Conservation (phyloP, 805 yeast genomes). For the Candida methanosorbosa region DNA sequence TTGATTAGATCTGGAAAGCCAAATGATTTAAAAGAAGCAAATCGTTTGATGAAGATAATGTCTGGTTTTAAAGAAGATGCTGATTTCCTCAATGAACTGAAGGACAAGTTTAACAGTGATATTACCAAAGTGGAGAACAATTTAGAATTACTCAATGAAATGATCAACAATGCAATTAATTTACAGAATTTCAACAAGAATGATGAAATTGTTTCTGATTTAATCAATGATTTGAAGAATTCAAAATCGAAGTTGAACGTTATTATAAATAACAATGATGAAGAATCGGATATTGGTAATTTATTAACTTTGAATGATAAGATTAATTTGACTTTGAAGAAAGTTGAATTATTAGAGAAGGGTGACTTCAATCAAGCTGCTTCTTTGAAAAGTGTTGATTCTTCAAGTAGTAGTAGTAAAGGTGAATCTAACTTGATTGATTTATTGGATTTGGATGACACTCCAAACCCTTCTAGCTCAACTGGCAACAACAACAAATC, state of each 20-base stretch:
- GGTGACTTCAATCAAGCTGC: conserved; percentile 54
- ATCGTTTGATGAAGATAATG: conserved; percentile 94
- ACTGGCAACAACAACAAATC: conserved; percentile 1
- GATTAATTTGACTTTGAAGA: conserved; percentile 59
- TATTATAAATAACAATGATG: conserved; percentile 65
- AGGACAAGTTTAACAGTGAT: conserved; percentile 75
- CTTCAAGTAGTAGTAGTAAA: conserved; percentile 15
- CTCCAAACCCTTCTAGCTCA: conserved; percentile 10
- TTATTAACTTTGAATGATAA: conserved; percentile 66
- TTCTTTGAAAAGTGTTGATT: conserved; percentile 23
- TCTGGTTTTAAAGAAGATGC: conserved; percentile 93
- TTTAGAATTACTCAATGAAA: conserved; percentile 79
- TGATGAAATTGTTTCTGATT: conserved; percentile 72
- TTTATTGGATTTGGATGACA: conserved; percentile 49
- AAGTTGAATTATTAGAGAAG: conserved; percentile 53
- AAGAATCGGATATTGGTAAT: conserved; percentile 43
- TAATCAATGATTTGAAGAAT: conserved; percentile 68
- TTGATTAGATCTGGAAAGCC: conserved; percentile 93
- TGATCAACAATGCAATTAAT: conserved; percentile 50
- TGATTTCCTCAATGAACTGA: conserved; percentile 50
- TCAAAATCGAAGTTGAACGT: conserved; percentile 83
- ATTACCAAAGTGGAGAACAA: conserved; percentile 77
- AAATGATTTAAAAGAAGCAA: conserved; percentile 91
- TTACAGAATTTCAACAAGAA: conserved; percentile 29
- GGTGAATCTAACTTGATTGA: conserved; percentile 50